Percentiles rank a stretch among this genome's conserved stretches.
Conservation (phyloP, 768 basidiomycete species). For the Roridomyces roridus region DNA sequence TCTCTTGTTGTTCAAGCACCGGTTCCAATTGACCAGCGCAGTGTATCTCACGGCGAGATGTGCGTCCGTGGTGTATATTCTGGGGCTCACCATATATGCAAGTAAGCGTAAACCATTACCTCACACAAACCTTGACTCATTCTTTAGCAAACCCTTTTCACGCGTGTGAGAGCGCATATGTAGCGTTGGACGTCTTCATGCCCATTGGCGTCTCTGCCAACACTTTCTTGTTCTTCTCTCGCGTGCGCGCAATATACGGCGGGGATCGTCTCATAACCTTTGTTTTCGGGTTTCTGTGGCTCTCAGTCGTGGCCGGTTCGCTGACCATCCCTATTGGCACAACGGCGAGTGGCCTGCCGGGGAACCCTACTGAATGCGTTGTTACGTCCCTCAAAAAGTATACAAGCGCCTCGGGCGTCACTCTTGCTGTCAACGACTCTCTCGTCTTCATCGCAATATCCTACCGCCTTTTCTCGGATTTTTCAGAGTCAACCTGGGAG, state of each 20-base stretch:
- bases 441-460: slow-evolving; percentile 38
- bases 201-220: slow-evolving; percentile 27
- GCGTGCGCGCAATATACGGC: slow-evolving; percentile 32
- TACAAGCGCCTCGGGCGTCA: slow-evolving; percentile 25
- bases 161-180: neutral
- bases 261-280: slow-evolving; percentile 26
- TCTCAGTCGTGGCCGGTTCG: slow-evolving; percentile 32
- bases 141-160: slow-evolving; percentile 1
- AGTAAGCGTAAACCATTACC: slow-evolving; percentile 26
- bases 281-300: slow-evolving; percentile 38
- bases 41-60: slow-evolving; percentile 28
- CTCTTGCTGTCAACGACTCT: slow-evolving; percentile 32
- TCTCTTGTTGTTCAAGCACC: slow-evolving; percentile 26
- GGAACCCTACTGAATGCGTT: slow-evolving; percentile 33
- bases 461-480: slow-evolving; percentile 27
- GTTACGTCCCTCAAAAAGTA: slow-evolving; percentile 20
- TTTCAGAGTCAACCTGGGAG: too few relatives aligned
- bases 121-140: neutral
- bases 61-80: slow-evolving; percentile 15
- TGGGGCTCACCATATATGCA: slow-evolving; percentile 23
- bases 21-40: slow-evolving; percentile 23
- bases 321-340: slow-evolving; percentile 32
- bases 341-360: slow-evolving; percentile 25
- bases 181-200: slow-evolving; percentile 24
- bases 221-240: slow-evolving; percentile 36